Base-by-base conservation (phyloP, 2,329 filamentous ascomycete genomes). In the Neofusicoccum sp. region DNA sequence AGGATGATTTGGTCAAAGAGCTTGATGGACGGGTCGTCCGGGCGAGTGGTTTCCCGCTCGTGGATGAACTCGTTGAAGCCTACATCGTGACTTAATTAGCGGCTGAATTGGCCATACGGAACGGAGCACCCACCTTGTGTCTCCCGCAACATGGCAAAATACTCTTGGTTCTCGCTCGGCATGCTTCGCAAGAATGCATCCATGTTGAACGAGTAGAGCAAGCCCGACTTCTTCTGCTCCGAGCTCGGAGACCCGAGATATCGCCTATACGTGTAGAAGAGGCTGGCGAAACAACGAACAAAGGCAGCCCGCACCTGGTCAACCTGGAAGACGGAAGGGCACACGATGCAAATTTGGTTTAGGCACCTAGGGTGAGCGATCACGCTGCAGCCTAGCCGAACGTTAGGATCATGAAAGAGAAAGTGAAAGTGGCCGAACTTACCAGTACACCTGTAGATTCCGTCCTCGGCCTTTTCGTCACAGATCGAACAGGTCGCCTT, bases 1-100 rank as follows among this genome's bases (percentile, higher is more conserved):
- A 94, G 81, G 69, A 95, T 91, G 70, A 95, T 88, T 74, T 93
- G 90, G 74, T 95, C 91, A 70, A 95, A 95, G 1, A 95, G 83
- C 62, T 89, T 89, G 70, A 94, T 87, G 2, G 83, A 76, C 0
- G 90, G 84, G 66, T 90, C 84, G 6, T 85, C 82, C 0, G 86
- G 76, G 2, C 86, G 80, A 6, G 83, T 85, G 28, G 81, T 87
- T 76, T 95, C 91, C 49, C 91, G 86, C 69, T 93, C 89, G 71
- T 94, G 89, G 66, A 95, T 90, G 74, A 95, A 95, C 74, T 94
- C 90, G 68, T 92, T 92, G 74, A 93, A 92, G 54, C 81, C 86
- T 87, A 14, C 3, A 14, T 8, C 14, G n/a, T 14, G 4, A 44
- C 9, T 28, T 16, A 34, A 56, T 64, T 16, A 63, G 54, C 37